These are phyloP conservation scores for Camelina neglecta DNA, from an alignment of 345 rosid genomes.

Conservation along the genomic window DNA sequence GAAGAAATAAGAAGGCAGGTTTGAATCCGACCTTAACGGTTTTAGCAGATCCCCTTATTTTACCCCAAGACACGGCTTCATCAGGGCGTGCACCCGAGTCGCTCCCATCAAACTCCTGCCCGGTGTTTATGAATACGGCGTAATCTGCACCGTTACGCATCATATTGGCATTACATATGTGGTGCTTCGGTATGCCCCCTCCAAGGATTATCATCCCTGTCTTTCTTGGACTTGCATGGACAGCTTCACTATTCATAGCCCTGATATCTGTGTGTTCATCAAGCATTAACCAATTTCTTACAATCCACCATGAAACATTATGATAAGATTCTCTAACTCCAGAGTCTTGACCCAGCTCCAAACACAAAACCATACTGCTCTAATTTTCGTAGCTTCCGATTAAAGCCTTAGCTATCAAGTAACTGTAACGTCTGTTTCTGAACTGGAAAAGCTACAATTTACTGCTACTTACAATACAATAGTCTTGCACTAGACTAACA, in stretches of 20 bases:
- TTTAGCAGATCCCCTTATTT: conserved; percentile 83
- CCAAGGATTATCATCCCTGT: conserved; percentile 91
- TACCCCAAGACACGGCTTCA: conserved; percentile 98
- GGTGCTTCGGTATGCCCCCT: conserved; percentile 96
- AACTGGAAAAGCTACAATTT: neutral
- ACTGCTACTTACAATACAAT: conserved; percentile 13
- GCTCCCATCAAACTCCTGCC: conserved; percentile 96
- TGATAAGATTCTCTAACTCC: neutral
- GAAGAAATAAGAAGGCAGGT: neutral
- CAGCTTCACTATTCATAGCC: conserved; percentile 82
- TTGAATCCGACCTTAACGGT: conserved; percentile 67
- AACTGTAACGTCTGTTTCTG: neutral
- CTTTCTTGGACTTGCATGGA: conserved; percentile 78
- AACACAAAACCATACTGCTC: conserved; percentile 6
- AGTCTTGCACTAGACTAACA: neutral
- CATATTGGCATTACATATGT: conserved; percentile 97
- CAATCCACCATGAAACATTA: neutral
- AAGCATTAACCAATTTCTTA: neutral
- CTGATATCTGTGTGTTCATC: conserved; percentile 71
- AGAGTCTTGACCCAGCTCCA: neutral
- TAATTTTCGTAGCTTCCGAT: neutral
- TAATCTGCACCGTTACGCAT: conserved; percentile 94
- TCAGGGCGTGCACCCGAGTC: conserved; percentile 97
- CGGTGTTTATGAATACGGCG: conserved; percentile 89
- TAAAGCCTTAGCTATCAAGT: neutral